phyloP scores from a whole-genome alignment of 164 flowering plant species.

The Platanus orientalis region DNA sequence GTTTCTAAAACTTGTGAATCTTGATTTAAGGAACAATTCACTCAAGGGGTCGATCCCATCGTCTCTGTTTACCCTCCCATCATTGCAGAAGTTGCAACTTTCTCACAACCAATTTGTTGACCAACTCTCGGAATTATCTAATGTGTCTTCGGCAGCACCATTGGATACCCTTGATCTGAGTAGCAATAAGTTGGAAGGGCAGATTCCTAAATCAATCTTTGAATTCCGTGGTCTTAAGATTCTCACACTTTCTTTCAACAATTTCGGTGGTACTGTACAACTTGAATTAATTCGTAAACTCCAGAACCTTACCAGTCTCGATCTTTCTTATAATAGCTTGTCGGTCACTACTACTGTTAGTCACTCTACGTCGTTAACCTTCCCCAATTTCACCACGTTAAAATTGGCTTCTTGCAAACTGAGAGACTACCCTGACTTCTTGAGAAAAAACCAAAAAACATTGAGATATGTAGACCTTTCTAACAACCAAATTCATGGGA shows the following conservation, averaged over 20 bases:
- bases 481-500: constrained; percentile 29
- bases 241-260: constrained; percentile 34
- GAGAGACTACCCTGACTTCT: constrained; percentile 21
- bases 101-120: constrained; percentile 30
- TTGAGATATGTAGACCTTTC: constrained; percentile 36
- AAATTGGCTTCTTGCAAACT: constrained; percentile 36
- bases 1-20: constrained; percentile 17
- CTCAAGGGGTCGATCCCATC: constrained; percentile 38
- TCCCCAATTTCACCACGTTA: constrained; percentile 20
- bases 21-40: constrained; percentile 30
- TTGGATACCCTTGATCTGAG: constrained; percentile 21
- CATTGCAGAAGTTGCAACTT: constrained; percentile 26
- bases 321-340: constrained; percentile 38
- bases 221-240: constrained; percentile 17
- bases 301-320: constrained; percentile 25
- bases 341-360: constrained; percentile 2
- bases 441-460: constrained; percentile 14
- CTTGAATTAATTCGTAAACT: constrained; percentile 14
- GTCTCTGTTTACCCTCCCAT: constrained; percentile 35
- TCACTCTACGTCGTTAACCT: constrained; percentile 1
- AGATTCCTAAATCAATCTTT: constrained; percentile 30
- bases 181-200: constrained; percentile 30
- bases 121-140: constrained; percentile 14
- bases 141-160: constrained; percentile 11
- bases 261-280: constrained; percentile 28